phyloP scores from a whole-genome alignment of 805 yeast species.

The Ogataea polymorpha region DNA sequence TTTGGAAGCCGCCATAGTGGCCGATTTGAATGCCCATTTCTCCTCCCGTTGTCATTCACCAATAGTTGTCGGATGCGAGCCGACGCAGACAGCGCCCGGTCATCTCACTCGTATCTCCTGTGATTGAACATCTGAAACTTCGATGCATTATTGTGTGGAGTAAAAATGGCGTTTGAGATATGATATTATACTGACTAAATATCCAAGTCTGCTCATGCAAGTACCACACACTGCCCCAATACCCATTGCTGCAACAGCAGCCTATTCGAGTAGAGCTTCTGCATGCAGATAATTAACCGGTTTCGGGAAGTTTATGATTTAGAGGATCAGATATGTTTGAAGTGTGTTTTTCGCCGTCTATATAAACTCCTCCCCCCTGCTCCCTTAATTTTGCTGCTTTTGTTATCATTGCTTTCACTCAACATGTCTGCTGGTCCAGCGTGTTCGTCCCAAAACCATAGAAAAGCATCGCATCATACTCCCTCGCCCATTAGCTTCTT shows the following conservation, averaged over 20 bases:
- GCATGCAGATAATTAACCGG: conserved; percentile 7
- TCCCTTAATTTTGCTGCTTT: background rate
- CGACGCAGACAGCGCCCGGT: background rate
- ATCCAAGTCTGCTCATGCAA: too few species aligned
- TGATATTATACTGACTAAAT: background rate
- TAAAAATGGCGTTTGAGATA: background rate
- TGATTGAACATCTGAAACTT: conserved; percentile 2
- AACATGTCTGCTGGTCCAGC: conserved; percentile 10
- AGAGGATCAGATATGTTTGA: conserved; percentile 9
- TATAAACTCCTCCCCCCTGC: conserved; percentile 1
- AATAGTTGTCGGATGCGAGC: too few species aligned
- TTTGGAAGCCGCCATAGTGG: too few species aligned
- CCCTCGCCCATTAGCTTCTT: conserved; percentile 3
- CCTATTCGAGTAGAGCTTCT: background rate
- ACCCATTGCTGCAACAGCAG: background rate
- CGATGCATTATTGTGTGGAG: background rate
- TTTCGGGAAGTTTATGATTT: conserved; percentile 3
- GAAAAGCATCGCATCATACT: background rate
- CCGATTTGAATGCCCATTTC: too few species aligned
- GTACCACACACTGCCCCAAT: too few species aligned
- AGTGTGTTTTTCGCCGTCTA: conserved; percentile 9
- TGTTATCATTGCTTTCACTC: background rate
- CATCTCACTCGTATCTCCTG: background rate
- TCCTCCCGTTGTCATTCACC: too few species aligned
- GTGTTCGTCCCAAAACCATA: background rate